Conservation (phyloP, 805 yeast genomes). For the Candida patagonica region DNA sequence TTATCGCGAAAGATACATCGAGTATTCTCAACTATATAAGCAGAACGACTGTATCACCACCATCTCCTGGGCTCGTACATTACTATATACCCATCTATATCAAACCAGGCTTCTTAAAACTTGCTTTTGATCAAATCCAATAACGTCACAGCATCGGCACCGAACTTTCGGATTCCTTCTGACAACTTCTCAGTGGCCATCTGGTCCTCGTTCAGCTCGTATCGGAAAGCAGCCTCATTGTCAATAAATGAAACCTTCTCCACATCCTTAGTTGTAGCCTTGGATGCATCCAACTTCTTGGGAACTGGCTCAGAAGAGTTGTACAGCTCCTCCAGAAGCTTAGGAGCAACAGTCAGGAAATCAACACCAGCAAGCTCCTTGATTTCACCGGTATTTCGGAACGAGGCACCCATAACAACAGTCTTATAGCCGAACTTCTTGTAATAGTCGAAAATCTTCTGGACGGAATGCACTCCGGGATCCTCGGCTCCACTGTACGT, state of each 20-base stretch:
- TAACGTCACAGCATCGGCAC: conserved; percentile 84
- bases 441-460: conserved; percentile 89
- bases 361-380: conserved; percentile 96
- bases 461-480: conserved; percentile 94
- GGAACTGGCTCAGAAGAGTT: conserved; percentile 76
- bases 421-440: conserved; percentile 94
- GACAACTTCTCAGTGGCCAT: conserved; percentile 97
- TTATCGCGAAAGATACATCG: too few relatives aligned
- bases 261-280: conserved; percentile 45
- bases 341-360: conserved; percentile 90
- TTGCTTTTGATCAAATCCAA: conserved; percentile 27
- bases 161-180: conserved; percentile 96
- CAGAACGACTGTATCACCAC: too few relatives aligned
- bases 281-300: conserved; percentile 60
- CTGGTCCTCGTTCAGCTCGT: conserved; percentile 85
- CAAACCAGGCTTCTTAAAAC: too few relatives aligned
- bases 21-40: too few relatives aligned
- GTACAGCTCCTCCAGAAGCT: conserved; percentile 76
- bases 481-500: conserved; percentile 70
- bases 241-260: conserved; percentile 73
- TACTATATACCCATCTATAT: too few relatives aligned
- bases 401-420: conserved; percentile 99
- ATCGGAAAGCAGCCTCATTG: conserved; percentile 87
- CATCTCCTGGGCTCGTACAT: too few relatives aligned
- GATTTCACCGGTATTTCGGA: conserved; percentile 95